Conservation (phyloP, 177 flowering plant species). For the Telopea speciosissima region DNA sequence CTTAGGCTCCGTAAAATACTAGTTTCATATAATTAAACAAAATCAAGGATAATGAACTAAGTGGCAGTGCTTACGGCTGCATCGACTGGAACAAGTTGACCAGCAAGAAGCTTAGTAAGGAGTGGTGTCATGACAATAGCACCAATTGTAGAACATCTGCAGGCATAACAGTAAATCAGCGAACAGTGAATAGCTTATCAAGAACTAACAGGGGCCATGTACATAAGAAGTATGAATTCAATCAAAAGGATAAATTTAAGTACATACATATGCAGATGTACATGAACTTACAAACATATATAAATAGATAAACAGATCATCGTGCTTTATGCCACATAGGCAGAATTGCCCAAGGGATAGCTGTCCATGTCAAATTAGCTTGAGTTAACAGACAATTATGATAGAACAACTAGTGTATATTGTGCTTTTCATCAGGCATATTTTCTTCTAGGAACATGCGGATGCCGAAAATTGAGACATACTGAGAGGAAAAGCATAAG, state of each 20-base stretch:
- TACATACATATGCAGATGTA: not conserved
- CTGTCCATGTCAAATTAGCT: not conserved
- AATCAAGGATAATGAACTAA: not conserved
- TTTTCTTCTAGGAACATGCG: too few species aligned
- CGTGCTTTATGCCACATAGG: not conserved
- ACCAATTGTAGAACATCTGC: constrained; percentile 91
- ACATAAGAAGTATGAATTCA: not conserved
- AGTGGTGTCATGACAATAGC: constrained; percentile 99
- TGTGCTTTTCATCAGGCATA: too few species aligned
- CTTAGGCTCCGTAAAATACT: not conserved
- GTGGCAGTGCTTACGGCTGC: constrained; percentile 62
- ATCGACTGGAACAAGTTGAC: constrained; percentile 99
- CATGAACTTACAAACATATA: too few species aligned
- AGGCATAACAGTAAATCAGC: constrained; percentile 9
- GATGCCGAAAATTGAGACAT: too few species aligned
- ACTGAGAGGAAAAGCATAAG: too few species aligned
- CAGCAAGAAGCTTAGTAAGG: constrained; percentile 91
- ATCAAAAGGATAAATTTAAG: not conserved
- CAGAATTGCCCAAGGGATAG: not conserved
- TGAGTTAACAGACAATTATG: too few species aligned
- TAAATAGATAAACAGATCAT: not conserved
- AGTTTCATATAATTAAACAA: not conserved
- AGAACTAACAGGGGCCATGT: too few species aligned
- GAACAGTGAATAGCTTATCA: not conserved
- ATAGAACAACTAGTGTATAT: too few species aligned